Conservation (phyloP, 2,329 filamentous ascomycete genomes). For the Ascochyta rabiei region DNA sequence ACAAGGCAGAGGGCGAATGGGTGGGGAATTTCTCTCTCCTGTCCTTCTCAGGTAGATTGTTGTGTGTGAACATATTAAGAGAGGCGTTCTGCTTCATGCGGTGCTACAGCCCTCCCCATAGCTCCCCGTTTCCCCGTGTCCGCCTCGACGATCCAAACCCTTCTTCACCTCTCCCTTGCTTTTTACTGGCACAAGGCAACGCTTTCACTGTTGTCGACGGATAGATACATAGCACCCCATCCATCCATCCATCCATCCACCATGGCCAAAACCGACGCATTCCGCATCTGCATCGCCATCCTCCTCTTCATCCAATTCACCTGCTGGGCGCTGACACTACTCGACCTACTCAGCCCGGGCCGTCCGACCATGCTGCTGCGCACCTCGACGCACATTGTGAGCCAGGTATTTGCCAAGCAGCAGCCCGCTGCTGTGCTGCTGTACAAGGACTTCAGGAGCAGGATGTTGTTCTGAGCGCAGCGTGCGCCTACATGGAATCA, state of each 20-base stretch:
- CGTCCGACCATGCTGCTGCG: slow-evolving; percentile 33
- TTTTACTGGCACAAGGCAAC: neutral
- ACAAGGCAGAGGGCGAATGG: no score
- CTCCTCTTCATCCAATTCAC: slow-evolving; percentile 40
- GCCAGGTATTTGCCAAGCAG: slow-evolving; percentile 23
- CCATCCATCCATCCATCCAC: neutral
- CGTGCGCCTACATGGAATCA: neutral
- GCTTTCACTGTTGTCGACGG: no score
- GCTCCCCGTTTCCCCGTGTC: slow-evolving; percentile 1
- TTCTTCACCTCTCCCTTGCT: neutral
- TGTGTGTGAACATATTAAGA: slow-evolving; percentile 5
- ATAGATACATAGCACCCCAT: no score
- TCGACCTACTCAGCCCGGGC: slow-evolving; percentile 40
- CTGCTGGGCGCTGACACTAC: slow-evolving; percentile 40
- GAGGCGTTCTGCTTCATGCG: neutral
- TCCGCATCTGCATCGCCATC: slow-evolving; percentile 38
- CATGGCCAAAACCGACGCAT: slow-evolving; percentile 37
- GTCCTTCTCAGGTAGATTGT: no score
- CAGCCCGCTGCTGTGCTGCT: slow-evolving; percentile 25
- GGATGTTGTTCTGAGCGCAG: slow-evolving; percentile 7
- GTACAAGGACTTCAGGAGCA: slow-evolving; percentile 26
- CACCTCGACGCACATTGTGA: slow-evolving; percentile 24
- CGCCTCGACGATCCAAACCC: no score
- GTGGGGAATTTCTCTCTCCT: no score
- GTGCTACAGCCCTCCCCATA: slow-evolving; percentile 5